Evolutionary conservation across 768 basidiomycete species (phyloP), one percentile per base, ranked within the genome.

Genomic region (Rhizopogon rudus): DNA sequence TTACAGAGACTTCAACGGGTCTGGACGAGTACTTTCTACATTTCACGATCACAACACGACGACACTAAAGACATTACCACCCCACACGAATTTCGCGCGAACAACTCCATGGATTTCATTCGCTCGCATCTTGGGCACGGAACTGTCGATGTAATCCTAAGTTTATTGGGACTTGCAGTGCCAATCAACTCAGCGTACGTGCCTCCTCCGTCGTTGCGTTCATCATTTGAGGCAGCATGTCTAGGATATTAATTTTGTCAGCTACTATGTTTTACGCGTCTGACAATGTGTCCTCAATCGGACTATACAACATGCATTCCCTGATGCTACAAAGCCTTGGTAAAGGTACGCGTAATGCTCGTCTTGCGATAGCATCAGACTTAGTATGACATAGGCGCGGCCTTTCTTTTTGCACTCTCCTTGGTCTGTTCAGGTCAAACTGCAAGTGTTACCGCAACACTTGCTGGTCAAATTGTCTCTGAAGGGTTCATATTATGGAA

Each of bases 401-500:
- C 74, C 0, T 63, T 74, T n/a, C 64, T 79, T 25, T 81, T 80
- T 55, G 78, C 80, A 2, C 55, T 79, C 43, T 77, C 77, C 12
- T 65, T 81, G 6, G 66, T 79, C 12, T 73, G 72, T 44, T 69
- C 75, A 4, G 79, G 79, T 12, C 77, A 81, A 61, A 73, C 73
- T n/a, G 80, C 80, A 1, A 72, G 72, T 17, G 72, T 81, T 55
- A 79, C 79, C 0, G 77, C 75, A 10, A 80, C 79, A 0, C 63
- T 81, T 13, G 70, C 76, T 0, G 77, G 80, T 1, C 78, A 80
- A 55, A 70, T 81, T 44, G 74, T 81, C 41, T 71, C 71, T 14
- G 77, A 81, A 56, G 80, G 79, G 3, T 76, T 78, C 54, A 69
- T 79, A 60, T 66, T 73, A n/a, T 80, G 78, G 78, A 68, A 67